Evolutionary conservation across 2,329 filamentous ascomycete genomes (phyloP).

Genomic region (Byssoonygena ceratinophila): DNA sequence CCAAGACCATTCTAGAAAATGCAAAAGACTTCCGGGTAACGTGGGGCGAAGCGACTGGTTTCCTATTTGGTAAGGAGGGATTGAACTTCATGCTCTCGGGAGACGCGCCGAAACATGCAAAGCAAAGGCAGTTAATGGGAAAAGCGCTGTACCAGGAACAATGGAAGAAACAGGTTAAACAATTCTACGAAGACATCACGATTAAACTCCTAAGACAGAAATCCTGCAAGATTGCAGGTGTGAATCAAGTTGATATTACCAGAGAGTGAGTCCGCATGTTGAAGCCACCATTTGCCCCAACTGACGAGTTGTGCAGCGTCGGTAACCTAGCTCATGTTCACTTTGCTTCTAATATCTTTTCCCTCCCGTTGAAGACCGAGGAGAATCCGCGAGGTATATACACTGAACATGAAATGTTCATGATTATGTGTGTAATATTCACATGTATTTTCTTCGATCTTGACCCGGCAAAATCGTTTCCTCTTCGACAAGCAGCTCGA

Average conservation of each 20-base stretch:
- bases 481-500: conserved; percentile 36
- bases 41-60: conserved; percentile 19
- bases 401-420: conserved; percentile 47
- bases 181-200: conserved; percentile 20
- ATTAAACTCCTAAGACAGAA: conserved; percentile 32
- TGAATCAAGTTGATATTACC: conserved; percentile 22
- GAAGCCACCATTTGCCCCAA: not conserved
- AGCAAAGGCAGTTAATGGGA: conserved; percentile 18
- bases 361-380: conserved; percentile 20
- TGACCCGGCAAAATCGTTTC: conserved; percentile 40
- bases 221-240: conserved; percentile 51
- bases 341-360: conserved; percentile 22
- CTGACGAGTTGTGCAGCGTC: conserved; percentile 11
- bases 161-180: conserved; percentile 19
- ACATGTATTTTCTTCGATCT: conserved; percentile 41
- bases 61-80: conserved; percentile 17
- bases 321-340: conserved; percentile 22
- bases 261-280: conserved; percentile 21
- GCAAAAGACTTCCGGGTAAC: conserved; percentile 20
- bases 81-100: conserved; percentile 20
- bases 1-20: conserved; percentile 19
- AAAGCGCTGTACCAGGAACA: conserved; percentile 18
- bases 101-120: conserved; percentile 15
- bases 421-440: conserved; percentile 36
- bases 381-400: conserved; percentile 29